These are phyloP conservation scores for Pythium utonaiense DNA, from an alignment of 352 stramenopile species.

Conservation along the genomic window DNA sequence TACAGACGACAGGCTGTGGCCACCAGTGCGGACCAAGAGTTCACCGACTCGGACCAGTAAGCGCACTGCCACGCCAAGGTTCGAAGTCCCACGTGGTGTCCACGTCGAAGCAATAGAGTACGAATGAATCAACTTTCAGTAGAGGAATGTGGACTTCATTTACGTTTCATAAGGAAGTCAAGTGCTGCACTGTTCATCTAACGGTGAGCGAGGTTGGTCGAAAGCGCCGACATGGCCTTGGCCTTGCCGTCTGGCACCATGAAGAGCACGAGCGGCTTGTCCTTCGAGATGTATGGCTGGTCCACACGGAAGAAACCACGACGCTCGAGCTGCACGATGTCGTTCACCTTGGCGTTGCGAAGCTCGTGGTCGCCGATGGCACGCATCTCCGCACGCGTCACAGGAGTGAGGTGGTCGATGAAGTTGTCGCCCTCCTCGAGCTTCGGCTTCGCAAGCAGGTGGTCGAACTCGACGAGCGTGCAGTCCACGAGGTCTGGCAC, in stretches of 20 bases:
- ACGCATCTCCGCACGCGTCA: slow-evolving; percentile 91
- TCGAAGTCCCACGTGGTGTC: too few relatives aligned
- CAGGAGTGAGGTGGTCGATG: slow-evolving; percentile 95
- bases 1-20: too few relatives aligned
- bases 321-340: slow-evolving; percentile 98
- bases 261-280: slow-evolving; percentile 95
- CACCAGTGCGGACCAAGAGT: too few relatives aligned
- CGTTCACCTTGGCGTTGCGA: slow-evolving; percentile 91
- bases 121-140: too few relatives aligned
- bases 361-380: slow-evolving; percentile 95
- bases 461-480: slow-evolving; percentile 97
- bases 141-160: too few relatives aligned
- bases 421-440: slow-evolving; percentile 98
- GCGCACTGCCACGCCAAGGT: too few relatives aligned
- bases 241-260: slow-evolving; percentile 99
- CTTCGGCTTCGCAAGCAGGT: slow-evolving; percentile 98
- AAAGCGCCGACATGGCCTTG: slow-evolving; percentile 85
- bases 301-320: slow-evolving; percentile 97
- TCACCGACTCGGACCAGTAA: too few relatives aligned
- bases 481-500: slow-evolving; percentile 86
- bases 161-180: too few relatives aligned
- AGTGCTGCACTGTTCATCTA: too few relatives aligned
- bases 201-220: slow-evolving; percentile 81
- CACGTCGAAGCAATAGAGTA: too few relatives aligned
- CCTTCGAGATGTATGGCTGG: slow-evolving; percentile 65